Evolutionary conservation across 345 rosid species (phyloP).

Genomic region (Citrus australasica): DNA sequence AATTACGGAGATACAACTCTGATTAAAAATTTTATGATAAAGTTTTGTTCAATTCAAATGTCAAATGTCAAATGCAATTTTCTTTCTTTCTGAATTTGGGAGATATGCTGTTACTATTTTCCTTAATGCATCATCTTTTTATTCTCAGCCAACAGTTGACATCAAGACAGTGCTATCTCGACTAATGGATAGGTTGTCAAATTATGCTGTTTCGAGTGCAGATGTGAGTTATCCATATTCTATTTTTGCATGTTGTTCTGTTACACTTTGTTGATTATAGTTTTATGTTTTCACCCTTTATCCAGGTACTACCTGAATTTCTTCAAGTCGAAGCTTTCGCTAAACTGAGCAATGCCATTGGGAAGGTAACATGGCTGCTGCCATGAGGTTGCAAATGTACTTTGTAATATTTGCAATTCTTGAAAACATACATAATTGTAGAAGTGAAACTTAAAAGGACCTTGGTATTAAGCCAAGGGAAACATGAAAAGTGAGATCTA

Average conservation of each 20-base stretch:
- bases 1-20: background rate
- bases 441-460: background rate
- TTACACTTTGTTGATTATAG: constrained; percentile 4
- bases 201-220: constrained; percentile 75
- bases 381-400: constrained; percentile 3
- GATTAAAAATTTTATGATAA: background rate
- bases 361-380: constrained; percentile 50
- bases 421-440: background rate
- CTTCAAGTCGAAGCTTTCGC: constrained; percentile 92
- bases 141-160: constrained; percentile 80
- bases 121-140: constrained; percentile 4
- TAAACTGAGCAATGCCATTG: constrained; percentile 79
- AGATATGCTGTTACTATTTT: constrained; percentile 12
- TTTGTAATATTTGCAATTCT: constrained; percentile 1
- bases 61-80: background rate
- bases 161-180: constrained; percentile 76
- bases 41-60: background rate
- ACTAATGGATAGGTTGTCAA: constrained; percentile 92
- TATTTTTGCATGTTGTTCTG: background rate
- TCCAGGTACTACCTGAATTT: constrained; percentile 71
- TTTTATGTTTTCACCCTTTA: background rate
- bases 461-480: background rate
- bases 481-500: background rate
- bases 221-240: constrained; percentile 46
- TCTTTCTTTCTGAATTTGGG: background rate